Conservation (phyloP, 139 green algal genomes). For the Chlorella sorokiniana region DNA sequence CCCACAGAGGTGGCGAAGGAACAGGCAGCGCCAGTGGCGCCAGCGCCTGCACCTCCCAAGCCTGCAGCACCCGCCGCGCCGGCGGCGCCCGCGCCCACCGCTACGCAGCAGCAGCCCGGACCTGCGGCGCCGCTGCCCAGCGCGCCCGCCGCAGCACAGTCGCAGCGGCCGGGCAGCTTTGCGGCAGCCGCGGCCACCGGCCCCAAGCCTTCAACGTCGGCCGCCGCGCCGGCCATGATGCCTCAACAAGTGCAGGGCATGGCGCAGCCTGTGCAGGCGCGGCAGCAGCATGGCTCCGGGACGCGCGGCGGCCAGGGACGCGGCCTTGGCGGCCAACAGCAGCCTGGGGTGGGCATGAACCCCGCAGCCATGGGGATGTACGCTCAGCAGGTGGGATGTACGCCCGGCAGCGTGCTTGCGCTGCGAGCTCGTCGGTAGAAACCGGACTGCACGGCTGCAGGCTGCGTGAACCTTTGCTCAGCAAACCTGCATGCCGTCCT, state of each 20-base stretch:
- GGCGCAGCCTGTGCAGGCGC: background rate
- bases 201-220: slow-evolving; percentile 1
- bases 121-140: background rate
- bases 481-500: too few relatives aligned
- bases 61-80: background rate
- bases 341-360: slow-evolving; percentile 11
- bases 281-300: slow-evolving; percentile 7
- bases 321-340: slow-evolving; percentile 1
- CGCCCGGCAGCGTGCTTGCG: background rate
- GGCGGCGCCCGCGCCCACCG: background rate
- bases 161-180: slow-evolving; percentile 2
- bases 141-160: background rate
- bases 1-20: slow-evolving; percentile 25
- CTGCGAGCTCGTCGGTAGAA: background rate
- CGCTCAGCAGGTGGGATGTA: background rate
- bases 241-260: slow-evolving; percentile 9
- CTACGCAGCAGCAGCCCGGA: background rate
- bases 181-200: background rate
- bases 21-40: background rate
- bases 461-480: too few relatives aligned
- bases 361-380: slow-evolving; percentile 16
- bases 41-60: background rate
- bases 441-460: background rate
- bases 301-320: slow-evolving; percentile 1
- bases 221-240: background rate